Evolutionary conservation across 2,329 filamentous ascomycete species (phyloP).

Genomic region (Byssochlamys sp.): DNA sequence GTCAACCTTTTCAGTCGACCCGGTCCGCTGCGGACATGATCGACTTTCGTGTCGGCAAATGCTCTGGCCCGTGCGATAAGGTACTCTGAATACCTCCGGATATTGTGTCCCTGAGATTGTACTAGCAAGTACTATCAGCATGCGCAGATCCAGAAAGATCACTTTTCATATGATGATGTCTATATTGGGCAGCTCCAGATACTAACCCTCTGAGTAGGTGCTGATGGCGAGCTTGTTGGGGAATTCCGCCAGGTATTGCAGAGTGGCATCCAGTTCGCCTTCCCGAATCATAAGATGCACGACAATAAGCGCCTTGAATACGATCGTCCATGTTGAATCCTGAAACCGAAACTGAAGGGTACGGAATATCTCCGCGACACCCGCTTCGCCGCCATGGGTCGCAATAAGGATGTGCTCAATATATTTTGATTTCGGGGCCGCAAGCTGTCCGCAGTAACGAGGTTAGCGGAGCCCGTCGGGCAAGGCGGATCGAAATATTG

Average conservation of each 20-base stretch:
- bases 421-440: conserved; percentile 96
- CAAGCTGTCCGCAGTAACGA: conserved; percentile 51
- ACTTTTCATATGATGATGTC: not conserved
- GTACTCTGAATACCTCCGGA: conserved; percentile 82
- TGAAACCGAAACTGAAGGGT: conserved; percentile 78
- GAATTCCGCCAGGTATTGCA: conserved; percentile 73
- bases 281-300: conserved; percentile 96
- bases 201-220: conserved; percentile 79
- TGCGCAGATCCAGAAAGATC: not conserved
- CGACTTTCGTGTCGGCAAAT: conserved; percentile 72
- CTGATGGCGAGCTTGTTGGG: conserved; percentile 78
- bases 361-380: conserved; percentile 90
- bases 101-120: conserved; percentile 90
- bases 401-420: conserved; percentile 96
- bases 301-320: conserved; percentile 94
- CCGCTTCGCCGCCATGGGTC: conserved; percentile 87
- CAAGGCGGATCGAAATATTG: not conserved
- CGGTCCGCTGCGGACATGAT: conserved; percentile 79
- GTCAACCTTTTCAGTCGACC: conserved; percentile 73
- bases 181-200: not conserved
- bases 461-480: conserved; percentile 13
- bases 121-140: conserved; percentile 47
- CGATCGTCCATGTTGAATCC: conserved; percentile 98
- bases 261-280: conserved; percentile 77
- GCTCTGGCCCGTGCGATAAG: conserved; percentile 71